Base-by-base conservation (phyloP, 306 rosid genomes). In the Lupinus albus region DNA sequence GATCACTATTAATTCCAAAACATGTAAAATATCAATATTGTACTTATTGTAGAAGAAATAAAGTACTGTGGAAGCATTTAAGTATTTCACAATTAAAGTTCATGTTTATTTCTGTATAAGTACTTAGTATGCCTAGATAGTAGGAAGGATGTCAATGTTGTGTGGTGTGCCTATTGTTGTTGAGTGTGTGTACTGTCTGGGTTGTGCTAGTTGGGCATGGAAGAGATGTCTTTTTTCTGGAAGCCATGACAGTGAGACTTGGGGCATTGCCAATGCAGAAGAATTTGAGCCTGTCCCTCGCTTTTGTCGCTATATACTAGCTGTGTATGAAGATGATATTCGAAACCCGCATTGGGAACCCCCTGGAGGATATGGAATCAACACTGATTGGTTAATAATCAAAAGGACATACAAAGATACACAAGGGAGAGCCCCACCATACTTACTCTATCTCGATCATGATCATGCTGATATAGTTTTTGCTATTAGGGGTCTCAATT, bases 141-240 rank as follows among this genome's bases (percentile, higher is more conserved):
- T 70, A 66, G 84, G 68, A 28, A 70, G 72, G 18, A 92, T 92
- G 98, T 89, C 93, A 49, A 84, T 92, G 42, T 0, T 86, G 30
- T 92, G 98, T 50, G 95, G 93, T 35, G 8, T 84, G n/a, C 98
- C 98, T 58, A 79, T 92, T 65, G 79, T 92, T 65, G 79, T 92
- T 12, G 98, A 92, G 84, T 87, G 96, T 74, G 98, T 89, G 61
- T 92, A 88, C 35, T 92, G 98, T 76, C 79, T 92, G 60, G 98
- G 85, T 10, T 92, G 98, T 56, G 80, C 91, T 39, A 95, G 98
- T 20, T 92, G 98, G 98, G 95, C 83, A 30, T 92, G 95, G 91
- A 92, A 87, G 78, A 82, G 95, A 48, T 92, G 98, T 77, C 88
- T 87, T 76, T 89, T 87, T 75, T 64, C 95, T 21, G 95, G 93